Conservation (phyloP, 306 rosid genomes). For the Fragaria nilgerrensis region DNA sequence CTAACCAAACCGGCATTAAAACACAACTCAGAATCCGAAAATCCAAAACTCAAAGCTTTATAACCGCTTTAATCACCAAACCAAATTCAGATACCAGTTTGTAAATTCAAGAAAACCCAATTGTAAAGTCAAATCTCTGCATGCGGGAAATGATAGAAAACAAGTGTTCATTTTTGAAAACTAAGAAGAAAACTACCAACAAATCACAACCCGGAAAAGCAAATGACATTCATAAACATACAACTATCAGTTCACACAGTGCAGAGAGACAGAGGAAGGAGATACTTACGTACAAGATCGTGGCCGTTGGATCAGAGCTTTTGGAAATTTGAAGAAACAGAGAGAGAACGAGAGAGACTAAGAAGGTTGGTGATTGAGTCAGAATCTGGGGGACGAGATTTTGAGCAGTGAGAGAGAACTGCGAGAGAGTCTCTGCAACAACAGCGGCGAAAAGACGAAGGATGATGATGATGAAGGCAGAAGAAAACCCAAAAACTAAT, state of each 20-base stretch:
- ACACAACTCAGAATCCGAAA: not conserved
- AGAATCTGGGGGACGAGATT: not conserved
- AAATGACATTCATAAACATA: not conserved
- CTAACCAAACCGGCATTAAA: not conserved
- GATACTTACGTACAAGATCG: conserved; percentile 73
- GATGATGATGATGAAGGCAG: conserved; percentile 32
- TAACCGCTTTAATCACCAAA: not conserved
- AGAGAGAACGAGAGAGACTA: conserved; percentile 17
- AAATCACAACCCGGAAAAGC: not conserved
- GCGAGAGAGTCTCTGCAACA: conserved; percentile 39
- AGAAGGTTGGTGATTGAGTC: not conserved
- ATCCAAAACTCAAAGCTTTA: not conserved
- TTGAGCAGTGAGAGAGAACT: not conserved
- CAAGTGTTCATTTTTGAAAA: not conserved
- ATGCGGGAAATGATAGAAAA: conserved; percentile 25
- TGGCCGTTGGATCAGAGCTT: conserved; percentile 69
- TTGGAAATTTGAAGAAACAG: conserved; percentile 13
- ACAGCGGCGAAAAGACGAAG: conserved; percentile 62
- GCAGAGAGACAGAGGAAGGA: conserved; percentile 3
- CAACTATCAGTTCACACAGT: not conserved
- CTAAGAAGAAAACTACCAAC: not conserved
- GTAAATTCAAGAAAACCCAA: conserved; percentile 31
- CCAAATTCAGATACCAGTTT: conserved; percentile 18
- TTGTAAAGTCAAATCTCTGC: conserved; percentile 33
- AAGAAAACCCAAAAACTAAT: conserved; percentile 14